phyloP scores from a whole-genome alignment of 2,329 filamentous ascomycete species.

The Exophiala xenobiotica region DNA sequence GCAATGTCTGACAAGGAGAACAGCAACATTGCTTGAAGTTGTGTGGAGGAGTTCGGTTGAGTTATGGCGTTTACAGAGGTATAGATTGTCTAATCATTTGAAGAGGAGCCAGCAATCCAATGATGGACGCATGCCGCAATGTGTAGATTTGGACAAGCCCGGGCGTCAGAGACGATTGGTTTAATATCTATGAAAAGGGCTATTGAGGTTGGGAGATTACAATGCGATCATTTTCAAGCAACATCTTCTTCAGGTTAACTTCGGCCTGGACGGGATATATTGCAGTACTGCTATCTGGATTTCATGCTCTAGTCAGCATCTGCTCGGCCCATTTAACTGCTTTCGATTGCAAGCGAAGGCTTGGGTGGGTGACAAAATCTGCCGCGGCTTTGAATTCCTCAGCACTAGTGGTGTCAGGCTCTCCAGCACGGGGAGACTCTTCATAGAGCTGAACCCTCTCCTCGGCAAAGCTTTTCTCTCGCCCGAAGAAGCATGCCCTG shows the following conservation, averaged over 20 bases:
- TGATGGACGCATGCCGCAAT: no score
- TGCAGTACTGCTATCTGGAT: background rate
- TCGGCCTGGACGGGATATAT: no score
- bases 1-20: background rate
- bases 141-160: no score
- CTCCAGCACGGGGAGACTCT: background rate
- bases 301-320: background rate
- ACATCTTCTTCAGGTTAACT: no score
- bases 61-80: no score
- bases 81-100: no score
- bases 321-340: background rate
- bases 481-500: conserved; percentile 45
- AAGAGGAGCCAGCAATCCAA: no score
- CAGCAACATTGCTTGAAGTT: background rate
- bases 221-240: no score
- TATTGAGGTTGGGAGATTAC: no score
- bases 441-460: conserved; percentile 32
- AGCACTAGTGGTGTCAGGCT: background rate
- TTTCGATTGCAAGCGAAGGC: background rate
- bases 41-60: background rate
- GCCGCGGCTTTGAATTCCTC: background rate
- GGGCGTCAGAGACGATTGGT: no score
- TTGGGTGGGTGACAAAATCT: background rate
- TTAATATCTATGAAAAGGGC: no score
- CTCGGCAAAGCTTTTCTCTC: conserved; percentile 41